Base-by-base conservation (phyloP, 108 stramenopile genomes). In the Aureococcus anophagefferens region DNA sequence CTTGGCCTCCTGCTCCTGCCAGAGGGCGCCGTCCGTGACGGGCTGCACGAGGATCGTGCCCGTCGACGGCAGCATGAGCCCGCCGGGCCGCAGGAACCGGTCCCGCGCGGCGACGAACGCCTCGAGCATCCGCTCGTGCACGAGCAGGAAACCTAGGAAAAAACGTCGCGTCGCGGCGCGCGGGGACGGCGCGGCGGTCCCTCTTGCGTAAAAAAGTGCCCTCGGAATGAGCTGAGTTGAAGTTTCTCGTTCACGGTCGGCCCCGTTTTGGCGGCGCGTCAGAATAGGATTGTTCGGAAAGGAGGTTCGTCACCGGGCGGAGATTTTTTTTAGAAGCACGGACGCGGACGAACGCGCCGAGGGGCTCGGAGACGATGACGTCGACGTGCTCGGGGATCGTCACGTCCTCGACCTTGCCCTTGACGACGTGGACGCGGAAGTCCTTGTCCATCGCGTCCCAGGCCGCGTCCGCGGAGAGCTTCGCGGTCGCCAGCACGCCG, bases 51-150 rank as follows among this genome's bases (percentile, higher is more conserved):
- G 66, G 33, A 88, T 88, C 33, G 72, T 69, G 7, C 85, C 85
- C 4, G 62, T 67, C 17, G 74, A 70, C 17, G 87, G 87, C 29
- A 86, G 67, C 84, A 88, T 83, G n/a, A 36, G 35, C 17, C 85
- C 86, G 18, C 79, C 83, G 0, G 77, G 82, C 62, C 81, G 80
- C 29, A 88, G 65, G 63, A 84, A 88, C 28, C 76, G 67, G 25
- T 85, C 79, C 25, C 87, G 73, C 15, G 81, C 87, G 25, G 44
- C 30, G 0, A 88, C 64, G 72, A 83, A 88, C 33, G 66, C 71
- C 82, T 88, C 85, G 21, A 88, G 67, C 87, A 88, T 88, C 30
- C 85, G 80, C 63, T 88, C 87, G 74, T 88, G 87, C 64, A 87
- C 85, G 40, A 88, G 79, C 32, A 87, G 44, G 59, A 88, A 87